A percentile compares a stretch with the other conserved stretches of the same genome.
Evolutionary conservation across 192 early-diverging fungal species (phyloP).

Genomic region (Haplosporangium gracile): DNA sequence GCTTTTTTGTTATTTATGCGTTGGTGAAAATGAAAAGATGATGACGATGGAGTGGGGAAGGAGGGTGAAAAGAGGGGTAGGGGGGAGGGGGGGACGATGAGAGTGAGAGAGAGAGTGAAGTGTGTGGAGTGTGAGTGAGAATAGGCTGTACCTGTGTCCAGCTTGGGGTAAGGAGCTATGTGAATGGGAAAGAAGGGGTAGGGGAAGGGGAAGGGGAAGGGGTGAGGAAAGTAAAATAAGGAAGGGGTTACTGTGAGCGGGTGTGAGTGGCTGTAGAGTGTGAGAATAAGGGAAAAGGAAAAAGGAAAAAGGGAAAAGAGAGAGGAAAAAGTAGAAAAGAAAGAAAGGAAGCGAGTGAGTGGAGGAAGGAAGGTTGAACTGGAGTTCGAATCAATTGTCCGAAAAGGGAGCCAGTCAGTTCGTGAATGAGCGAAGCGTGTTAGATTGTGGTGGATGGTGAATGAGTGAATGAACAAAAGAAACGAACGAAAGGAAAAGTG

Average conservation of each 20-base stretch:
- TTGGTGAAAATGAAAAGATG: constrained; percentile 13
- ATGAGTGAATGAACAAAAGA: no score
- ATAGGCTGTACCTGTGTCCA: constrained; percentile 1
- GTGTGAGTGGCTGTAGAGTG: background rate
- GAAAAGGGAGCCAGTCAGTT: background rate
- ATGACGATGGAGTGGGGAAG: background rate
- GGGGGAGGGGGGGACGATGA: background rate
- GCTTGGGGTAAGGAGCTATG: background rate
- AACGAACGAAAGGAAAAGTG: background rate
- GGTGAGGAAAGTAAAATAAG: background rate
- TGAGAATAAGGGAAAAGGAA: background rate
- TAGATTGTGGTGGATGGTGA: background rate
- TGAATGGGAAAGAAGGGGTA: background rate
- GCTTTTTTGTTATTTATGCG: background rate
- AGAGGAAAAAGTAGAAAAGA: background rate
- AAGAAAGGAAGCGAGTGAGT: background rate
- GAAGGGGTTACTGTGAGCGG: background rate
- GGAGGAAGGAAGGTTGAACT: background rate
- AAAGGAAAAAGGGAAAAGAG: background rate
- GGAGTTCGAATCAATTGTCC: constrained; percentile 6
- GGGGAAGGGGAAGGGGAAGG: background rate
- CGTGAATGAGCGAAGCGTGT: background rate
- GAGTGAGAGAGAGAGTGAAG: background rate
- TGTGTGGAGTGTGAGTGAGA: no score
- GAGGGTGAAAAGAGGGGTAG: background rate